Base-by-base conservation (phyloP, 768 basidiomycete genomes). In the Collybiopsis luxurians region DNA sequence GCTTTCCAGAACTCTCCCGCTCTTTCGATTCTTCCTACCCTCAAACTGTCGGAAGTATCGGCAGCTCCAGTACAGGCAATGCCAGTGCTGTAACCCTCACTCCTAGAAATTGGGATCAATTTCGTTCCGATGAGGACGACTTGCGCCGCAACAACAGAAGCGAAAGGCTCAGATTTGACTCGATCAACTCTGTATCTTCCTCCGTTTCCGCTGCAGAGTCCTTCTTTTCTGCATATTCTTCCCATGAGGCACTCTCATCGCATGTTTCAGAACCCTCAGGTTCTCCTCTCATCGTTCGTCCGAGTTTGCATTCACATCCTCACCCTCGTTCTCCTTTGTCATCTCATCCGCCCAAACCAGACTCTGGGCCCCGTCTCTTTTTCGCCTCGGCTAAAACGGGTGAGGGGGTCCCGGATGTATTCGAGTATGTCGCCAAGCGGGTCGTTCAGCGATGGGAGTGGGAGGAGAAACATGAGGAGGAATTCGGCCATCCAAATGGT, bases 381-480 rank as follows among this genome's bases (percentile, higher is more conserved):
- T 86, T 88, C 64, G 82, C 88, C 5, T 89, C 86, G 1, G 90
- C 91, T 2, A 90, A 90, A 70, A 90, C 87, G 3, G 91, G 91
- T 0, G 78, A 81, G 34, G 85, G 87, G 7, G 88, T 92, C 0
- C 49, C 65, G 1, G 86, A 85, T 1, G 85, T 90, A n/a, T 93
- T 92, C 63, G 86, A 83, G 66, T 91, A 91, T 63, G 75, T 93
- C 40, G 87, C 83, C 3, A 64, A 70, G 48, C 74, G 89, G 26
- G 86, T 92, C 9, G 76, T 85, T 34, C 64, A 66, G 59, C 72
- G 79, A 59, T 86, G 84, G 83, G 90, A 86, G 63, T 83, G 83
- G 63, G 86, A 90, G 55, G 89, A 87, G 54, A 72, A 73, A 13
- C 55, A 78, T 11, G 84, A 27, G 66, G 74, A 54, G 69, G 72